Base-by-base conservation (phyloP, 495 filamentous ascomycete genomes). In the Penicillium flavigenum region DNA sequence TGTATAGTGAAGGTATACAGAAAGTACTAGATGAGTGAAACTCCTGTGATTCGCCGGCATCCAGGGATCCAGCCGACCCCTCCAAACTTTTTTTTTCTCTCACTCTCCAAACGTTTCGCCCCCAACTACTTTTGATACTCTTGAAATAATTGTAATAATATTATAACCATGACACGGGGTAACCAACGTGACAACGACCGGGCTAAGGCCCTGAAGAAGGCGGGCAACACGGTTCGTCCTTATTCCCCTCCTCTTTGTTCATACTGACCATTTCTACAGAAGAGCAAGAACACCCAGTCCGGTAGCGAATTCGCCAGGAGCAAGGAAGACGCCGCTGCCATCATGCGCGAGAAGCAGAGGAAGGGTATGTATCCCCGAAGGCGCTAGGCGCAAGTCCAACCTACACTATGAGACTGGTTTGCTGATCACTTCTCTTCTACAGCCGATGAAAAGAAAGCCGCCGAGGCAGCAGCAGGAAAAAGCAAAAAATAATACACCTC, bases 161-260 rank as follows among this genome's bases (percentile, higher is more conserved):
- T 71, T 10, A 34, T 12, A 11, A 32, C 10, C 34, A 96, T 96
- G 92, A 85, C 92, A 56, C 89, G 92, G 70, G 92, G 92, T 61
- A 97, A 97, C 69, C 92, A 97, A 80, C 85, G 92, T 67, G 91
- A 96, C 53, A 89, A 88, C 72, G 89, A 88, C 66, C 88, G 92
- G 57, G 88, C 89, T 73, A 91, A 91, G 75, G 86, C 80, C 65
- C 81, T 83, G 70, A 90, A 92, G 79, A 83, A 84, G 68, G 67
- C 76, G 48, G 75, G 80, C 29, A 59, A 67, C 22, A 57, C 75
- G 73, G 87, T 64, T 47, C n/a, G 62, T 51, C 31, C 31, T 17
- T 24, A 41, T 42, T 26, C 38, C 19, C 31, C 31, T 17, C 20
- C n/a, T n/a, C 12, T 22, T 44, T 24, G 36, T 4, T 24, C 50